Evolutionary conservation across 2,329 filamentous ascomycete species (phyloP).

Genomic region (Xylaria sp.): DNA sequence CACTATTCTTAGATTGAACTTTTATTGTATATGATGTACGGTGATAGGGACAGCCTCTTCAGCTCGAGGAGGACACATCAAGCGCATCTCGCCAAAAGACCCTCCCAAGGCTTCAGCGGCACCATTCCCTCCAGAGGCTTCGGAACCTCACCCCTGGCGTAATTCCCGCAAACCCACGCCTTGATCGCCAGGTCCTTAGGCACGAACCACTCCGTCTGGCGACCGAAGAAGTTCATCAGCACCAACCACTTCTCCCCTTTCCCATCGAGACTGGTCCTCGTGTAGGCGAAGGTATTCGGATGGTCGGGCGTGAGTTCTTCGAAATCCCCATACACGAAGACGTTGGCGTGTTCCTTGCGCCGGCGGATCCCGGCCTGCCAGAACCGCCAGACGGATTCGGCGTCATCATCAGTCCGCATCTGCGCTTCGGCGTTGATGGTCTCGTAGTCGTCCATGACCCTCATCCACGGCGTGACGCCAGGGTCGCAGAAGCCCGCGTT

Average conservation of each 20-base stretch:
- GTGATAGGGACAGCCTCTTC: no score
- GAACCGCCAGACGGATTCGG: slow-evolving; percentile 19
- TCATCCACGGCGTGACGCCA: slow-evolving; percentile 67
- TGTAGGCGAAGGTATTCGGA: slow-evolving; percentile 2
- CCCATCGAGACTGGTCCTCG: background rate
- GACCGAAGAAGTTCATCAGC: slow-evolving; percentile 2
- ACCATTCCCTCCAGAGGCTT: slow-evolving; percentile 1
- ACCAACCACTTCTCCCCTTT: slow-evolving; percentile 5
- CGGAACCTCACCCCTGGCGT: background rate
- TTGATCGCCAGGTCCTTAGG: background rate
- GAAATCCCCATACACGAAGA: slow-evolving; percentile 6
- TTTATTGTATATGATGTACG: no score
- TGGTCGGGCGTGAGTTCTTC: slow-evolving; percentile 6
- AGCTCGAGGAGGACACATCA: background rate
- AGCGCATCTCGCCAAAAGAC: background rate
- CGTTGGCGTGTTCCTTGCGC: background rate
- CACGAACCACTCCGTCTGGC: slow-evolving; percentile 4
- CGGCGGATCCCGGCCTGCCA: background rate
- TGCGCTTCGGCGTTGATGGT: slow-evolving; percentile 68
- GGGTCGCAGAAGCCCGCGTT: slow-evolving; percentile 70
- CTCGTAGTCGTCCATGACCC: slow-evolving; percentile 61
- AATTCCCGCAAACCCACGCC: background rate
- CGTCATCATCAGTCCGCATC: slow-evolving; percentile 46
- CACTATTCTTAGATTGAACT: no score
- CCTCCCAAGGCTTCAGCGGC: slow-evolving; percentile 4